Percentiles rank a stretch among this genome's conserved stretches.
phyloP scores from a whole-genome alignment of 2,329 filamentous ascomycete genomes.

The Claviceps monticola region DNA sequence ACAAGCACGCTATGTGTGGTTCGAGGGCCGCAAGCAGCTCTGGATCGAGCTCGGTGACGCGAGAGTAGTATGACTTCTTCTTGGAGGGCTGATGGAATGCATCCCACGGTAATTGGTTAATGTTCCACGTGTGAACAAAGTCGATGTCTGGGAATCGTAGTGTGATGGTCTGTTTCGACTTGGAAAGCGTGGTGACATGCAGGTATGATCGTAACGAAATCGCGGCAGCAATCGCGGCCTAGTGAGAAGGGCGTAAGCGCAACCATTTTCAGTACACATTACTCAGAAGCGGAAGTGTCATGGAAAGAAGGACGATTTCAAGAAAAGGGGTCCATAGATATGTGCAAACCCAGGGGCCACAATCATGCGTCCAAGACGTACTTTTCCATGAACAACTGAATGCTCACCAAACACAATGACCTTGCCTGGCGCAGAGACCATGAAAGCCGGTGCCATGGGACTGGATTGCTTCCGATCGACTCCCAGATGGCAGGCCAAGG shows the following conservation, averaged over 20 bases:
- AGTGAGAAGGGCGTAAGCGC: slow-evolving; percentile 1
- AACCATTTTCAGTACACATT: not conserved
- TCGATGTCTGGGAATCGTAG: slow-evolving; percentile 85
- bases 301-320: too few relatives aligned
- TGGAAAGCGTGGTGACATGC: slow-evolving; percentile 85
- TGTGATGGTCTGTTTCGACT: slow-evolving; percentile 77
- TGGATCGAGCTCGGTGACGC: slow-evolving; percentile 69
- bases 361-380: slow-evolving; percentile 20
- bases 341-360: not conserved
- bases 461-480: slow-evolving; percentile 43
- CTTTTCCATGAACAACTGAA: slow-evolving; percentile 94
- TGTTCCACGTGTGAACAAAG: slow-evolving; percentile 84
- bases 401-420: slow-evolving; percentile 98
- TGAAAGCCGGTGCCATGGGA: slow-evolving; percentile 75
- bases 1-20: slow-evolving; percentile 63
- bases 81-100: slow-evolving; percentile 66
- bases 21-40: slow-evolving; percentile 71
- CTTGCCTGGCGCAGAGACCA: slow-evolving; percentile 96
- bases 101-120: slow-evolving; percentile 80
- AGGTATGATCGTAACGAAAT: slow-evolving; percentile 94
- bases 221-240: slow-evolving; percentile 86
- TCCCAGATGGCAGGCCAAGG: slow-evolving; percentile 22
- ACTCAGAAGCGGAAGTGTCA: too few relatives aligned
- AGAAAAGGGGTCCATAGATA: too few relatives aligned
- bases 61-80: slow-evolving; percentile 91